A percentile compares a stretch with the other conserved stretches of the same genome.
These are phyloP conservation scores for Neurospora sp. DNA, from an alignment of 495 filamentous ascomycete species.

Conservation along the genomic window DNA sequence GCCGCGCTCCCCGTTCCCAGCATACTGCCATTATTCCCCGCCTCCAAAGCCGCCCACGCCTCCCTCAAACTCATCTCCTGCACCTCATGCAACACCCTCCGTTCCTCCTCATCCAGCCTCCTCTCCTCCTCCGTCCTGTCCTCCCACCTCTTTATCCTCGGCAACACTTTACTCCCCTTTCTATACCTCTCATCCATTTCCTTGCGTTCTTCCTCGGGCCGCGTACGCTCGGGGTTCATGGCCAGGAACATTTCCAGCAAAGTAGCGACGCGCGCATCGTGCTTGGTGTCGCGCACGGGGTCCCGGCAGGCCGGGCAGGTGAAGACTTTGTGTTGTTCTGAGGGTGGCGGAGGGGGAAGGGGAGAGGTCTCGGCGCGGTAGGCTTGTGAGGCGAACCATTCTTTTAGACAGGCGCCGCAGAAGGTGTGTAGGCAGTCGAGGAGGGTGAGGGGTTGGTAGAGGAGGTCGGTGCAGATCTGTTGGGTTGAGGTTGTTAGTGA, in stretches of 20 bases:
- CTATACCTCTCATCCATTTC: slow-evolving; percentile 62
- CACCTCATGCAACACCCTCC: slow-evolving; percentile 58
- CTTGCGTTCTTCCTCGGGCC: slow-evolving; percentile 55
- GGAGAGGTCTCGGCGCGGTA: slow-evolving; percentile 33
- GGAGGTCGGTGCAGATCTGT: slow-evolving; percentile 92
- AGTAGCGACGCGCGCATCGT: slow-evolving; percentile 75
- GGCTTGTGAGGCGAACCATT: slow-evolving; percentile 73
- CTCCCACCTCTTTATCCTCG: slow-evolving; percentile 32
- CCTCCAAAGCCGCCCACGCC: slow-evolving; percentile 25
- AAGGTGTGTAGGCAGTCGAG: slow-evolving; percentile 97
- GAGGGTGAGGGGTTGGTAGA: slow-evolving; percentile 90
- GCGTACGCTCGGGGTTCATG: slow-evolving; percentile 62
- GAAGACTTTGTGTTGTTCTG: slow-evolving; percentile 39
- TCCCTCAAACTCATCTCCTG: slow-evolving; percentile 63
- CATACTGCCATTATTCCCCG: slow-evolving; percentile 49
- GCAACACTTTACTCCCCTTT: slow-evolving; percentile 67
- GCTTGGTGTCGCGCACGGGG: slow-evolving; percentile 66
- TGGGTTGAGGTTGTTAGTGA: not conserved
- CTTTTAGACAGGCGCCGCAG: slow-evolving; percentile 87
- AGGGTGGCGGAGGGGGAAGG: slow-evolving; percentile 32
- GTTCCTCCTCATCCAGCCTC: slow-evolving; percentile 52
- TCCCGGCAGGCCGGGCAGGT: slow-evolving; percentile 94
- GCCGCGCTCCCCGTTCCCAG: slow-evolving; percentile 58
- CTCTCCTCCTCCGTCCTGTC: slow-evolving; percentile 37
- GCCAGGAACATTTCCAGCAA: slow-evolving; percentile 70